Conservation (phyloP, 1,284 basidiomycete genomes). For the Boletellus sp. region DNA sequence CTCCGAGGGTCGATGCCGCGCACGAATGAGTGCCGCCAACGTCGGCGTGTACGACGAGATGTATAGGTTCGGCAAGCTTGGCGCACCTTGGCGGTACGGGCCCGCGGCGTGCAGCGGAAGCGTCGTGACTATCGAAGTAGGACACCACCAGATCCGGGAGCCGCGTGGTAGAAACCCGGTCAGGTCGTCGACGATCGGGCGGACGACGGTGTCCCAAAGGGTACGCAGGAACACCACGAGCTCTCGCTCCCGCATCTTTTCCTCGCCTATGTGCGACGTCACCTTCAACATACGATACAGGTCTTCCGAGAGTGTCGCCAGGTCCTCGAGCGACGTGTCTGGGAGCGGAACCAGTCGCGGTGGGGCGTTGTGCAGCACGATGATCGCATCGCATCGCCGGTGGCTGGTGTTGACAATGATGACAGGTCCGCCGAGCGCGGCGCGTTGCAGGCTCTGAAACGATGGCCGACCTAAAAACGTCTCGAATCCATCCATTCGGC, state of each 20-base stretch:
- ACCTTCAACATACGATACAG: conserved; percentile 14
- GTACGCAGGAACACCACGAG: conserved; percentile 21
- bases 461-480: conserved; percentile 27
- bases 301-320: conserved; percentile 11
- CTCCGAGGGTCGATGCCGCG: conserved; percentile 9
- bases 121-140: conserved; percentile 33
- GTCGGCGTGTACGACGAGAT: conserved; percentile 40
- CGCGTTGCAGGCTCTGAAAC: conserved; percentile 24
- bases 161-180: conserved; percentile 17
- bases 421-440: conserved; percentile 36
- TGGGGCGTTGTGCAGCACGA: conserved; percentile 19
- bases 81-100: conserved; percentile 15
- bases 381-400: conserved; percentile 31
- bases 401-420: conserved; percentile 34
- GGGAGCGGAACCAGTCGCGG: conserved; percentile 25
- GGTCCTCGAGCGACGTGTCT: conserved; percentile 11
- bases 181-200: conserved; percentile 30
- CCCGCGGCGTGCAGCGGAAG: conserved; percentile 44
- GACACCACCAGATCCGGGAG: conserved; percentile 46
- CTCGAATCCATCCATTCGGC: conserved; percentile 23
- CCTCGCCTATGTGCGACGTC: conserved; percentile 18
- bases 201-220: conserved; percentile 34
- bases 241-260: conserved; percentile 22
- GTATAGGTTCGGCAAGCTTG: conserved; percentile 30
- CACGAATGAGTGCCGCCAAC: conserved; percentile 31